phyloP scores from a whole-genome alignment of 1,284 basidiomycete genomes.

The Cystobasidium pallidum region DNA sequence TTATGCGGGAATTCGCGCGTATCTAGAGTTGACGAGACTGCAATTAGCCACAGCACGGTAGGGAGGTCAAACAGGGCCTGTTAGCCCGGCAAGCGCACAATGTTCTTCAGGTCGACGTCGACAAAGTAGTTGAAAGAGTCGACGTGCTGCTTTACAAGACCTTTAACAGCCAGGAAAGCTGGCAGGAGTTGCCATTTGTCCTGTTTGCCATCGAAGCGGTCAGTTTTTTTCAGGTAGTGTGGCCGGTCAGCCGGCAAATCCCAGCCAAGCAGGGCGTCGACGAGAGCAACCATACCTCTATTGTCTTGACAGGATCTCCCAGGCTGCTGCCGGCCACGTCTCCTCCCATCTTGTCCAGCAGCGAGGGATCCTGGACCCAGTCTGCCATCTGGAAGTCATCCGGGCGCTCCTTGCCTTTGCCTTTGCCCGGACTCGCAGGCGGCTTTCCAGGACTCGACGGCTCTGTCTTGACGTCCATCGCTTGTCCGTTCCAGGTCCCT shows the following conservation, averaged over 20 bases:
- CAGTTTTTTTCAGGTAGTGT: not conserved
- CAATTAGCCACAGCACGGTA: not conserved
- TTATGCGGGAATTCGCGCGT: constrained; percentile 87
- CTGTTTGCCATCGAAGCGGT: constrained; percentile 58
- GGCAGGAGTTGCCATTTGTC: constrained; percentile 97
- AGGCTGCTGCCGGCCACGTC: constrained; percentile 13
- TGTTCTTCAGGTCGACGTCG: constrained; percentile 94
- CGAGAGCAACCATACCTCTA: constrained; percentile 39
- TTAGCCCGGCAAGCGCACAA: constrained; percentile 60
- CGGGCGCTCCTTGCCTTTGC: constrained; percentile 37
- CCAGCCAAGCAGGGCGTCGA: not conserved
- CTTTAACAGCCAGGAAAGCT: constrained; percentile 93
- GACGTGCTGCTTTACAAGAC: constrained; percentile 98
- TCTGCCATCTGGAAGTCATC: constrained; percentile 38
- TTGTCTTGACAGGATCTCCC: constrained; percentile 41
- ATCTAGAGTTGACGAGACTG: constrained; percentile 55
- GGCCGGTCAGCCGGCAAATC: not conserved
- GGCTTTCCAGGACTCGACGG: constrained; percentile 23
- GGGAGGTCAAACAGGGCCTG: not conserved
- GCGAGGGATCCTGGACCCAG: constrained; percentile 37
- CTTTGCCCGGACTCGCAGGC: constrained; percentile 14
- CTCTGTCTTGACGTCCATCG: constrained; percentile 15
- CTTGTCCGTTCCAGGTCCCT: no score
- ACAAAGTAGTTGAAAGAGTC: constrained; percentile 99
- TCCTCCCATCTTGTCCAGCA: constrained; percentile 40